phyloP scores from a whole-genome alignment of 305 asterid species.

The Solanum chacoense region DNA sequence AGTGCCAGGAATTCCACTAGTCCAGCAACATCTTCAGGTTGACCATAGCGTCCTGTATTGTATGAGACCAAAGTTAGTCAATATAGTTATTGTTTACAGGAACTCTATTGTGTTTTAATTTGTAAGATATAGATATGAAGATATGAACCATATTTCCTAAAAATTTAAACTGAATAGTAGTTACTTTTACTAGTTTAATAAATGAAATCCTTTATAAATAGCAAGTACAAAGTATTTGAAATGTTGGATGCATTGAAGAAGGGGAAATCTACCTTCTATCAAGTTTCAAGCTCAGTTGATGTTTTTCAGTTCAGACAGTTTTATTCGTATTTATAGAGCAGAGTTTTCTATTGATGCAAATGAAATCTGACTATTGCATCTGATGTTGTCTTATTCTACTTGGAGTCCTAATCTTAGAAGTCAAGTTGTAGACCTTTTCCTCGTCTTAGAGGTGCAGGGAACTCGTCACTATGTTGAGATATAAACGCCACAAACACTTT shows the following conservation, averaged over 20 bases:
- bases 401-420: background rate
- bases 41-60: conserved; percentile 58
- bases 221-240: background rate
- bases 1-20: conserved; percentile 70
- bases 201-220: background rate
- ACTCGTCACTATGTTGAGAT: background rate
- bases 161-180: background rate
- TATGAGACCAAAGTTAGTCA: background rate
- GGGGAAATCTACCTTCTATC: background rate
- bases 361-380: background rate
- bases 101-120: background rate
- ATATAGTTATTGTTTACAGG: background rate
- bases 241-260: background rate
- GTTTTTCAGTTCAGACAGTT: background rate
- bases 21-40: conserved; percentile 80
- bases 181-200: background rate
- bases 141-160: background rate
- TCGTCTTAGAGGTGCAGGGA: background rate
- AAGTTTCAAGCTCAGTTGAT: background rate
- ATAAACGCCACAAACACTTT: background rate
- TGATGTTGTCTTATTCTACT: background rate
- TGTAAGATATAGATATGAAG: background rate
- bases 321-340: background rate
- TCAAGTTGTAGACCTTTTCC: background rate
- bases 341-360: background rate